Base-by-base conservation (phyloP, 1,139 yeast species). In the Oligophagozyma castellii region DNA sequence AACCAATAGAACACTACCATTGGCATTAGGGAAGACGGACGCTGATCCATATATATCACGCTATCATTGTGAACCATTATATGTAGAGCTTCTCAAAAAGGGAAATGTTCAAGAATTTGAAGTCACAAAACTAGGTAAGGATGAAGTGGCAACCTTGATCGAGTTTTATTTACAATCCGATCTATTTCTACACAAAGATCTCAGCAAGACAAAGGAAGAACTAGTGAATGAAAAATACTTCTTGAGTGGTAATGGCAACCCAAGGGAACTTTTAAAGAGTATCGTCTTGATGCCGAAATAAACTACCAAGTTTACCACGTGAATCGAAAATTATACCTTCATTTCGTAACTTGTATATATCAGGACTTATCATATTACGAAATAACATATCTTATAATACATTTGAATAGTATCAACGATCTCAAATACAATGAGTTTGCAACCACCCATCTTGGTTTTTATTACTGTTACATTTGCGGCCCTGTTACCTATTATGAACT, bases 191-290 rank as follows among this genome's bases (percentile, higher is more conserved):
- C 58, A 64, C 49, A 55, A 60, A 49, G 59, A 66, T 46, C 58
- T 62, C 16, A 37, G 53, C 41, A 48, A 52, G 22, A 25, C 55
- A 5, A 32, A 51, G 8, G 63, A 62, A 28, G 57, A 53, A 31
- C 43, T 67, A 22, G 52, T 60, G 3, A 55, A 59, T 26, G 70
- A 73, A 42, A 70, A 70, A 46, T 71, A 73, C 46, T 67, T 70
- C 38, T 48, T 74, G 20, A 66, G 78, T 38, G 86, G 93, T 28
- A 72, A 76, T 40, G 95, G 95, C 42, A 81, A 79, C 53, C 86
- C 93, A 23, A 67, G 78, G 33, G 71, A 68, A 39, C 55, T 80
- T 37, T 53, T 77, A 35, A 73, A 62, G 45, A 61, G 68, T 32
- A 56, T 62, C 41, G 57, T 61, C 33, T 24, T 48, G 28, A 33